Evolutionary conservation across 1,139 yeast genomes (phyloP), one percentile per base, ranked within the genome.

Genomic region (Debaryomycetaceae sp.): DNA sequence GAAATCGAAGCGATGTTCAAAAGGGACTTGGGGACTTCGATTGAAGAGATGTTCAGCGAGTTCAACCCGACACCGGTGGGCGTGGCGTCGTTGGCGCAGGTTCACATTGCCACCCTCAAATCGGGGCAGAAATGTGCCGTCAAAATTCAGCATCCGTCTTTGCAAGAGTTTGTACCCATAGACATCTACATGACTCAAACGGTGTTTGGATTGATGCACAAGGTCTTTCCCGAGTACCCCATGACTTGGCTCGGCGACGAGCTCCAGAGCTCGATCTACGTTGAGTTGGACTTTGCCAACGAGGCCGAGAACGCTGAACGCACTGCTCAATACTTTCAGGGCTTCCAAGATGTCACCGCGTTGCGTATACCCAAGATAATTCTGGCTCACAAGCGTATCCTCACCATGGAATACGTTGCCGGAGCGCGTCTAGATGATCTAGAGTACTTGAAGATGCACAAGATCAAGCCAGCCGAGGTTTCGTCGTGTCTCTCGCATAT

Each of bases 31-130:
- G 86, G 84, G 1, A 49, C 57, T n/a, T 42, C 65, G 1, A 52
- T 89, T 15, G 71, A 69, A n/a, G 93, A 83, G 1, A 42, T 78
- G 25, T 91, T 91, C 51, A 53, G 62, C 9, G 75, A 71, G 19
- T 85, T 91, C 51, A 75, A 82, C 40, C 71, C 74, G 0, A 59
- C 55, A 11, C 98, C 99, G 0, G 76, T 91, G 26, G 99, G 98
- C 1, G 95, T 88, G 10, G 98, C 98, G 0, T 85, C 96, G 1
- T 65, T 91, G 43, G 98, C 98, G 0, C 99, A 91, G 50, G 99
- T 91, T 7, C 98, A 91, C 56, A 62, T 68, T 26, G 99, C 95
- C 0, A 71, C 57, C 1, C 55, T 89, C 35, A 71, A 63, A 36
- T 60, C 56, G 3, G 88, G 86, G 1, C 73, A 80, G 43, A 74